Conservation (phyloP, 148 eudicot genomes). For the Rheum nobile region DNA sequence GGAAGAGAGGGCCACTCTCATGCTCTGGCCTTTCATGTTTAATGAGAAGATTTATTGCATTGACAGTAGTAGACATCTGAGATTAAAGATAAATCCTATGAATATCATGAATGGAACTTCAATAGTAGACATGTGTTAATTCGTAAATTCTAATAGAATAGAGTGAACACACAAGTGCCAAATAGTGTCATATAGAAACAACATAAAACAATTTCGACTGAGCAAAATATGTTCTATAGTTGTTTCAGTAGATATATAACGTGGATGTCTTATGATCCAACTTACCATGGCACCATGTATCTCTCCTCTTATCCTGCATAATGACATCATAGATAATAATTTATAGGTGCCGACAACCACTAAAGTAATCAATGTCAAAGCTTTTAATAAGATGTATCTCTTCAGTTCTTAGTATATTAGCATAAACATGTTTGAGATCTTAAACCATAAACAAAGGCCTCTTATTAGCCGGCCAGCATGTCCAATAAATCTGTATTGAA, state of each 20-base stretch:
- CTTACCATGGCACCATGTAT: constrained; percentile 96
- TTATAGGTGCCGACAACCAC: neutral
- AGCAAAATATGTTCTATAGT: neutral
- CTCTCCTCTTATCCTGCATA: constrained; percentile 80
- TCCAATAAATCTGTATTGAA: neutral
- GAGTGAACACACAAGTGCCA: neutral
- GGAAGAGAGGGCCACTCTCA: constrained; percentile 57
- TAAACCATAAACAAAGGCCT: neutral
- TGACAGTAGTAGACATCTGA: constrained; percentile 31
- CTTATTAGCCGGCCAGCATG: neutral
- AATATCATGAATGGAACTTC: neutral
- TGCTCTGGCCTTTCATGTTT: constrained; percentile 30
- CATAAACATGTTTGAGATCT: neutral
- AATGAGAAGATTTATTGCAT: constrained; percentile 29
- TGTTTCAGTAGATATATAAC: neutral
- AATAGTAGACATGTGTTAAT: neutral
- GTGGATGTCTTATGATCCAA: constrained; percentile 33
- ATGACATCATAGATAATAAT: neutral
- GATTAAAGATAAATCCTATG: constrained; percentile 5
- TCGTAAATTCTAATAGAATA: neutral
- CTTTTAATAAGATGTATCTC: neutral
- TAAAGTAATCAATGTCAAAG: neutral
- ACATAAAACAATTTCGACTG: neutral
- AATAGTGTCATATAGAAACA: neutral
- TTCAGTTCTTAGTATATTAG: neutral